Percentiles rank a stretch among this genome's conserved stretches.
Conservation (phyloP, 1,139 yeast genomes). For the Suhomyces yuchorum region DNA sequence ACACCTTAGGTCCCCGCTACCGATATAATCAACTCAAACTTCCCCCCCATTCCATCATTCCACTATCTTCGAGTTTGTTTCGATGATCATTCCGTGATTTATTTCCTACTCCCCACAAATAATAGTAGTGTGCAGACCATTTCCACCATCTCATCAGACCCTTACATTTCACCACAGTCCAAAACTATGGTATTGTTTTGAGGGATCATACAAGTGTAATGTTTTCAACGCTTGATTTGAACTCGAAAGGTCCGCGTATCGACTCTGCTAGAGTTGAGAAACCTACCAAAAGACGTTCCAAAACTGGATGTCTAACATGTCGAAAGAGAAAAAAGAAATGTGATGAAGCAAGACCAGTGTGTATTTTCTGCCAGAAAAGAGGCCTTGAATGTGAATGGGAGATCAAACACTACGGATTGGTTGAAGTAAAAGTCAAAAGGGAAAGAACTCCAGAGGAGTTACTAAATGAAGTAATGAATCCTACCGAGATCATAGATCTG, state of each 20-base stretch:
- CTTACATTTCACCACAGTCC: not conserved
- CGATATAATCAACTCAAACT: too few relatives aligned
- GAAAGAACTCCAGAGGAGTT: conserved; percentile 2
- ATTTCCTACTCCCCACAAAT: not conserved
- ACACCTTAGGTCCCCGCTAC: too few relatives aligned
- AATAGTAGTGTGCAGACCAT: conserved; percentile 3
- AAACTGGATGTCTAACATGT: conserved; percentile 45
- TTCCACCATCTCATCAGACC: conserved; percentile 1
- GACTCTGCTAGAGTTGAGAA: conserved; percentile 7
- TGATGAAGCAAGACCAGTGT: conserved; percentile 41
- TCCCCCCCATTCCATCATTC: not conserved
- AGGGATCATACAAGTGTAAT: conserved; percentile 1
- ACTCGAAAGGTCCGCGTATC: conserved; percentile 4
- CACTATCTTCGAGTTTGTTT: not conserved
- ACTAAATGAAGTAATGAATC: conserved; percentile 5
- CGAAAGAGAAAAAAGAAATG: conserved; percentile 45
- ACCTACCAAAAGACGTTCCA: conserved; percentile 24
- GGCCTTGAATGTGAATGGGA: conserved; percentile 38
- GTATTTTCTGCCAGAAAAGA: conserved; percentile 34
- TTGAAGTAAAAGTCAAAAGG: conserved; percentile 6
- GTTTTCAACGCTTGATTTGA: conserved; percentile 12
- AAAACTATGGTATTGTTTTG: not conserved
- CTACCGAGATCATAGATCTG: conserved; percentile 10
- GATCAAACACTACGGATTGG: conserved; percentile 12
- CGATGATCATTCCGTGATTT: not conserved